phyloP scores from a whole-genome alignment of 2,329 filamentous ascomycete species.

The Neurospora crassa region DNA sequence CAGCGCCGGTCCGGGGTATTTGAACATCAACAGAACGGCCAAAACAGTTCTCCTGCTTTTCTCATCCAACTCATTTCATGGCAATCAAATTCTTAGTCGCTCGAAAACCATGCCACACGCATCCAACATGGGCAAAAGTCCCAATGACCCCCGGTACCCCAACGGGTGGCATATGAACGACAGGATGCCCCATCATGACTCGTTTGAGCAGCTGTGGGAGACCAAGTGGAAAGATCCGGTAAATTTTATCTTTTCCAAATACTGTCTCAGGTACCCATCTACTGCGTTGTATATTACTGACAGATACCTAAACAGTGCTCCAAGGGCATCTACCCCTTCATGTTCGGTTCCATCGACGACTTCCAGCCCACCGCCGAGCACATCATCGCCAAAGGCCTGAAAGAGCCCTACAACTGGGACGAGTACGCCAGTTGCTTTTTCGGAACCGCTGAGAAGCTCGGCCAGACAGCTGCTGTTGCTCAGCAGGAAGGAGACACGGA shows the following conservation, averaged over 20 bases:
- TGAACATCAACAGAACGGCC: not conserved
- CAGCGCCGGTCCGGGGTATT: not conserved
- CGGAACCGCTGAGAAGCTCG: constrained; percentile 21
- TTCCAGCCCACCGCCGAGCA: constrained; percentile 24
- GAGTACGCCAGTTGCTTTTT: constrained; percentile 27
- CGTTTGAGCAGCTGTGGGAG: constrained; percentile 15
- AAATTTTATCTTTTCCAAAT: no score
- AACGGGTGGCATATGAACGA: not conserved
- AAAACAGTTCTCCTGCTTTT: not conserved
- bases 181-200: constrained; percentile 9
- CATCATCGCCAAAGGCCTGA: constrained; percentile 17
- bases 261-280: no score
- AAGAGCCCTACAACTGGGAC: constrained; percentile 24
- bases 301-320: constrained; percentile 5
- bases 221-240: constrained; percentile 13
- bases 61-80: not conserved
- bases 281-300: not conserved
- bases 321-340: constrained; percentile 27
- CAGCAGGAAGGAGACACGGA: constrained; percentile 14
- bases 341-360: constrained; percentile 23
- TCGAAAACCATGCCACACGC: not conserved
- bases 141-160: not conserved
- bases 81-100: not conserved
- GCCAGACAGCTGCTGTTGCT: constrained; percentile 6
- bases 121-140: not conserved